Evolutionary conservation across 1,284 basidiomycete genomes (phyloP).

Genomic region (Irpex sp.): DNA sequence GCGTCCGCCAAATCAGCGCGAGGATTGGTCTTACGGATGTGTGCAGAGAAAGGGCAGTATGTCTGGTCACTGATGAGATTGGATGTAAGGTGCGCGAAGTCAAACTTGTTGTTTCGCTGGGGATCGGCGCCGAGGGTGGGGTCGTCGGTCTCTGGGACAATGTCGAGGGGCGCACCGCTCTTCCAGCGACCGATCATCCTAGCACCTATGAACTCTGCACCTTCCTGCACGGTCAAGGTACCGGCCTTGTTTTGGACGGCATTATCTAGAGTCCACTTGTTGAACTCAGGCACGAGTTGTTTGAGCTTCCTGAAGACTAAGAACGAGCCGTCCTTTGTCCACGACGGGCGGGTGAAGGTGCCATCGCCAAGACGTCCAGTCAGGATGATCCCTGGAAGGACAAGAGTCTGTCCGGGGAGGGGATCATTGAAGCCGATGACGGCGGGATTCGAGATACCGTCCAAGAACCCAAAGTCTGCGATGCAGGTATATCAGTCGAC

Average conservation of each 20-base stretch:
- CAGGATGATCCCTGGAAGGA: conserved; percentile 29
- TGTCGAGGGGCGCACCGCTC: conserved; percentile 37
- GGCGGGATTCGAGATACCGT: conserved; percentile 36
- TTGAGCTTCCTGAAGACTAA: conserved; percentile 49
- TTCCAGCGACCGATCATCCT: conserved; percentile 55
- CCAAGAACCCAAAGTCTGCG: conserved; percentile 31
- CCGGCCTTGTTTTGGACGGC: conserved; percentile 30
- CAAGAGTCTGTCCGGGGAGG: conserved; percentile 29
- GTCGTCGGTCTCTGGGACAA: conserved; percentile 4
- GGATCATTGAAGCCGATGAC: conserved; percentile 28
- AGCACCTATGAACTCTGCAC: conserved; percentile 46
- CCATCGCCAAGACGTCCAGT: conserved; percentile 22
- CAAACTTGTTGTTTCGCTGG: conserved; percentile 23
- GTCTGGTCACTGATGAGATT: conserved; percentile 16
- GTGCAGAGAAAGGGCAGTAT: conserved; percentile 50
- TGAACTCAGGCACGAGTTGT: conserved; percentile 51
- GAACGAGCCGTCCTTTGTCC: conserved; percentile 50
- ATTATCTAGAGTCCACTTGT: conserved; percentile 41
- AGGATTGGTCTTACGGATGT: conserved; percentile 51
- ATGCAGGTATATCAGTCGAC: neutral
- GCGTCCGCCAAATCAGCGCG: conserved; percentile 35
- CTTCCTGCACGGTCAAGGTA: conserved; percentile 33
- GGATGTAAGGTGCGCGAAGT: conserved; percentile 17
- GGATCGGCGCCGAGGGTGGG: conserved; percentile 10
- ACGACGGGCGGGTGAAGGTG: conserved; percentile 31